phyloP scores from a whole-genome alignment of 2,329 filamentous ascomycete genomes.

The Biscogniauxia sp. region DNA sequence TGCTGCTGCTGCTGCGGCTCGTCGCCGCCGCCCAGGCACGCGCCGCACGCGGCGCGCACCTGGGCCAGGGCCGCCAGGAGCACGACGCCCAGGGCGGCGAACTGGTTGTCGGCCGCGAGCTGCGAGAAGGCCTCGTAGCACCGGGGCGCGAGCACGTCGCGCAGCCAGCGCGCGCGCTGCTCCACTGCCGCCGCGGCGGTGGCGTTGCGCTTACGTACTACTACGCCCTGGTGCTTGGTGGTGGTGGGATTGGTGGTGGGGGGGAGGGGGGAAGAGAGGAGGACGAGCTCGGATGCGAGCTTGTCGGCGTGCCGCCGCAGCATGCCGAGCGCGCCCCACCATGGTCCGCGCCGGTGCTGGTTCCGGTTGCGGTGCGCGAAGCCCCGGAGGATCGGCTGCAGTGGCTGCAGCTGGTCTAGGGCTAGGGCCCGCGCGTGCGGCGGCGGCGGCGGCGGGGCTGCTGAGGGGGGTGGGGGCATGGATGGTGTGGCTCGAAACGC shows the following conservation, averaged over 20 bases:
- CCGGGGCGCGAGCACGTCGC: constrained; percentile 38
- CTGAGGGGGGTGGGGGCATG: no score
- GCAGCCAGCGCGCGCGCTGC: constrained; percentile 38
- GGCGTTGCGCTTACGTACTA: no score
- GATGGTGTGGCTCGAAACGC: no score
- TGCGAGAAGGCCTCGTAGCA: constrained; percentile 62
- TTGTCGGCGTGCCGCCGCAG: constrained; percentile 65
- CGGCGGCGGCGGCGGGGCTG: neutral
- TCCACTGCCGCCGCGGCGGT: constrained; percentile 8
- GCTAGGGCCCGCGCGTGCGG: constrained; percentile 25
- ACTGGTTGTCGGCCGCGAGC: constrained; percentile 69
- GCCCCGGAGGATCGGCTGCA: constrained; percentile 60
- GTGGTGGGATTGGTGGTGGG: no score
- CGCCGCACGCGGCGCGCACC: constrained; percentile 45
- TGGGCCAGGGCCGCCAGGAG: constrained; percentile 64
- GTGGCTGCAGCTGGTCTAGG: constrained; percentile 23
- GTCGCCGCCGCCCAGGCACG: constrained; percentile 28
- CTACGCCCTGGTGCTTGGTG: no score
- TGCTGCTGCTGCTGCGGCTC: no score
- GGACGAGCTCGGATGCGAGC: constrained; percentile 44
- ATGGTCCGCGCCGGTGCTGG: constrained; percentile 77
- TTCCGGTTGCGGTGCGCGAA: constrained; percentile 85
- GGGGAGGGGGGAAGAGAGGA: constrained; percentile 14
- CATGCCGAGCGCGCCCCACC: constrained; percentile 73
- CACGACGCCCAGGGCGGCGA: constrained; percentile 67